Percentiles rank a stretch among this genome's conserved stretches.
Evolutionary conservation across 2,329 filamentous ascomycete genomes (phyloP).

Genomic region (Fusarium agapanthi): DNA sequence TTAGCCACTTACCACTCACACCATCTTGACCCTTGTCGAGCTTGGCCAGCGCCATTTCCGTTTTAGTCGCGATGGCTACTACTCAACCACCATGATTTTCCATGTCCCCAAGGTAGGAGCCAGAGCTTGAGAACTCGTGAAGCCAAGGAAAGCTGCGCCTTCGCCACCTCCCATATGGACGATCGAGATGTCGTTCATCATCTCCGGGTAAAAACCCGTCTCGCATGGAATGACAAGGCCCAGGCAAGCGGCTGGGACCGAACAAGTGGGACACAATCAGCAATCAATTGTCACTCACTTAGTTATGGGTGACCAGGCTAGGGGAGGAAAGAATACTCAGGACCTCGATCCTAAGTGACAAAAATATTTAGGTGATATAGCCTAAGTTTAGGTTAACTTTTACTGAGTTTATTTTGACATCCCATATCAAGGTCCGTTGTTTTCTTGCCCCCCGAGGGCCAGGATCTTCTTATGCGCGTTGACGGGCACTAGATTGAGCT

Average conservation of each 20-base stretch:
- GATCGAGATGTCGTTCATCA: not conserved
- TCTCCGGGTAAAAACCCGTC: not conserved
- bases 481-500: slow-evolving; percentile 24
- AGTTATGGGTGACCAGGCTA: not conserved
- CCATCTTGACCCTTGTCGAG: slow-evolving; percentile 22
- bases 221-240: slow-evolving; percentile 2
- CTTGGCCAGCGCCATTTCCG: slow-evolving; percentile 36
- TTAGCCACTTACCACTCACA: slow-evolving; percentile 34
- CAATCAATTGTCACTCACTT: slow-evolving; percentile 10
- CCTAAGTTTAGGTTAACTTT: no score
- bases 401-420: no score
- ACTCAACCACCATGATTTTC: slow-evolving; percentile 35
- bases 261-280: slow-evolving; percentile 15
- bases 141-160: not conserved
- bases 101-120: not conserved
- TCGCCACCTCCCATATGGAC: not conserved
- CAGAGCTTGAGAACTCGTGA: slow-evolving; percentile 2
- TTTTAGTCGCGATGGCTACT: slow-evolving; percentile 31
- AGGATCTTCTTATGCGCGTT: slow-evolving; percentile 9
- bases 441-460: no score
- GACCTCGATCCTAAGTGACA: no score
- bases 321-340: no score
- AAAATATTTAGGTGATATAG: no score
- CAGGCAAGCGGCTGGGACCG: slow-evolving; percentile 18
- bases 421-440: no score